These are phyloP conservation scores for Trichomonascaceae sp. DNA, from an alignment of 1,139 yeast species.

Conservation along the genomic window DNA sequence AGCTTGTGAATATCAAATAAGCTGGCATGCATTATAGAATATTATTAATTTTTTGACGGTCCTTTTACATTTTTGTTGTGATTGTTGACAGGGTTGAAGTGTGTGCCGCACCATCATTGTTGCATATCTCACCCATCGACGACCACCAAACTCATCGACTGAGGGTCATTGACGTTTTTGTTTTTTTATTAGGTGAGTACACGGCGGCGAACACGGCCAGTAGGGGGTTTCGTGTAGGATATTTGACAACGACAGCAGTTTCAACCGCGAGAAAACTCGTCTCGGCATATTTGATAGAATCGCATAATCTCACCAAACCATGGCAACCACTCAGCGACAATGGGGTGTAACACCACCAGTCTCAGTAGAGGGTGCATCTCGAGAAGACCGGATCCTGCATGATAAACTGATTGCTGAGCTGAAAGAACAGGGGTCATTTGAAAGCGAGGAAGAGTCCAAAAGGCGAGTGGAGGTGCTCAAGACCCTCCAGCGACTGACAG, in stretches of 20 bases:
- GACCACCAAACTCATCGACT: not conserved
- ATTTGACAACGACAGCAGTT: too few relatives aligned
- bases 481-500: conserved; percentile 54
- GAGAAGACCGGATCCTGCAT: conserved; percentile 62
- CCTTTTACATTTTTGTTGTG: not conserved
- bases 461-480: conserved; percentile 64
- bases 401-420: conserved; percentile 67
- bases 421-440: conserved; percentile 79
- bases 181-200: too few relatives aligned
- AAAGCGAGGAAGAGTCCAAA: conserved; percentile 65
- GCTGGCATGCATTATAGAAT: not conserved
- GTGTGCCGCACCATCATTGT: too few relatives aligned
- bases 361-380: conserved; percentile 70
- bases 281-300: too few relatives aligned
- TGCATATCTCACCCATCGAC: not conserved
- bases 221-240: too few relatives aligned
- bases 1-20: conserved; percentile 80
- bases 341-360: conserved; percentile 85
- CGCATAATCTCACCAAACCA: too few relatives aligned
- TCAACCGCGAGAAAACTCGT: too few relatives aligned
- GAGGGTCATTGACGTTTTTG: too few relatives aligned
- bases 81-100: too few relatives aligned
- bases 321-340: too few relatives aligned
- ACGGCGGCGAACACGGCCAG: too few relatives aligned
- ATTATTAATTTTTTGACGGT: not conserved